Base-by-base conservation (phyloP, 306 rosid species). In the Acacia melanoxylon region DNA sequence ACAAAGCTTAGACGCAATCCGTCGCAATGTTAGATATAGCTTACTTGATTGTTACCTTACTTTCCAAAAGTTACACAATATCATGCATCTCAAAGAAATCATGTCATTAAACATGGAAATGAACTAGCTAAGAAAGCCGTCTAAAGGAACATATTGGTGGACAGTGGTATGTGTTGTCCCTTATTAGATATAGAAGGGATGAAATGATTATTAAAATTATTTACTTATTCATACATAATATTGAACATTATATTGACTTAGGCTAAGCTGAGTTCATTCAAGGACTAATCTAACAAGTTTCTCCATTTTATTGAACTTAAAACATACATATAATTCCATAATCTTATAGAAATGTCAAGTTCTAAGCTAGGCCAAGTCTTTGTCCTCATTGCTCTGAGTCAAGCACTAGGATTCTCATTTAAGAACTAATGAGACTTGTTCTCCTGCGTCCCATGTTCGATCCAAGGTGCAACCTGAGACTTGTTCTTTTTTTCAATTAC, bases 31-130 rank as follows among this genome's bases (percentile, higher is more conserved):
- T n/a, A n/a, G n/a, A n/a, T n/a, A n/a, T n/a, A n/a, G n/a, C n/a
- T n/a, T n/a, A n/a, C n/a, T n/a, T n/a, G n/a, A n/a, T n/a, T 56
- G 77, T 81, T 68, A 79, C 46, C 29, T 78, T 10, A 54, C 46
- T 17, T 15, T 71, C 58, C 63, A 74, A 80, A 58, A 25, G 31
- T 62, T 46, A 59, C 52, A 58, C 61, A 44, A 67, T 75, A 66
- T n/a, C n/a, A n/a, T n/a, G n/a, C n/a, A n/a, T n/a, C n/a, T n/a
- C n/a, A n/a, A n/a, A n/a, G n/a, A n/a, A 81, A 69, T 75, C 19
- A 20, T 11, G 45, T 41, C 58, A 44, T 72, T 20, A 29, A 20
- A 31, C 24, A 45, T 15, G 22, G 37, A 19, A 75, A 72, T 42
- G 14, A 58, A 70, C 15, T 40, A 52, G 54, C 44, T n/a, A 41